These are phyloP conservation scores for Fusarium oxysporum DNA, from an alignment of 2,329 filamentous ascomycete genomes.

Conservation along the genomic window DNA sequence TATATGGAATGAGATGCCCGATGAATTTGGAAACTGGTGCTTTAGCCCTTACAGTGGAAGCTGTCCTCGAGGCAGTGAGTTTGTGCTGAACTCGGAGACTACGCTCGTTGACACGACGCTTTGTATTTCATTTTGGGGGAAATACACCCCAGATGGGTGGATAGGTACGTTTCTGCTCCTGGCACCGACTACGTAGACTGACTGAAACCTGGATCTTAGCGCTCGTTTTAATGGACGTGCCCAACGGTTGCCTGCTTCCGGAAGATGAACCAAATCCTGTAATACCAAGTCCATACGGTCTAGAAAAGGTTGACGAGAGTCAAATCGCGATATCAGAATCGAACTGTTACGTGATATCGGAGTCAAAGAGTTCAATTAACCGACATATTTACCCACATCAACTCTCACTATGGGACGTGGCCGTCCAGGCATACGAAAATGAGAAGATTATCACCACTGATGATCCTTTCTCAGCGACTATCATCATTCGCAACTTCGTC, in stretches of 20 bases:
- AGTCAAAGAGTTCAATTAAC: not conserved
- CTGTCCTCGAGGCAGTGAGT: not conserved
- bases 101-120: accelerated
- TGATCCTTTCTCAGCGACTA: not conserved
- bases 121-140: not conserved
- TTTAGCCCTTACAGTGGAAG: not conserved
- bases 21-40: not conserved
- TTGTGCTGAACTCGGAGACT: accelerated
- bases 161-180: not conserved
- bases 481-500: not conserved
- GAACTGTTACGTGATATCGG: not conserved
- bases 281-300: not conserved
- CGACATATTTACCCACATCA: not conserved
- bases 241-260: not conserved
- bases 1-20: not conserved
- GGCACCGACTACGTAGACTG: accelerated
- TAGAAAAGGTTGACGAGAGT: not conserved
- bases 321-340: accelerated
- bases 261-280: accelerated
- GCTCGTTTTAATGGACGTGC: not conserved
- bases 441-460: not conserved
- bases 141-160: not conserved
- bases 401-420: not conserved
- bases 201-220: accelerated
- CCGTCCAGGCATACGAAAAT: not conserved